These are phyloP conservation scores for Strobilomyces echinocephalus DNA, from an alignment of 768 basidiomycete genomes.

Conservation along the genomic window DNA sequence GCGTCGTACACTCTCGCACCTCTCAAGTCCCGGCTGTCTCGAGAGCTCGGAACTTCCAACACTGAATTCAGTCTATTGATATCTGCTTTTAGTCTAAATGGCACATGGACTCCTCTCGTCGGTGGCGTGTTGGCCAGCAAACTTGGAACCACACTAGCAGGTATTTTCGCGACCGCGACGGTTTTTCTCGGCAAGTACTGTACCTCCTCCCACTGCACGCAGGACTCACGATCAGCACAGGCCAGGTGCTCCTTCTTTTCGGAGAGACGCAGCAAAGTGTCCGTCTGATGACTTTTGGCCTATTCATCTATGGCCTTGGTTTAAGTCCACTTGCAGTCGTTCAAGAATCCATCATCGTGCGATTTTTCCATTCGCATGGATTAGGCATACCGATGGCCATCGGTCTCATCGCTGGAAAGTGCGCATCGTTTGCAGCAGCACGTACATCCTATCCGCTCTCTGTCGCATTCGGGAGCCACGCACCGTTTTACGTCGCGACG, in stretches of 20 bases:
- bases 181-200: conserved; percentile 52
- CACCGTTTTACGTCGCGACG: conserved; percentile 71
- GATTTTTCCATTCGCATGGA: conserved; percentile 73
- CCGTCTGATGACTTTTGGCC: conserved; percentile 67
- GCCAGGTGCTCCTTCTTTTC: conserved; percentile 61
- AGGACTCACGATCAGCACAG: conserved; percentile 29
- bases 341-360: conserved; percentile 81
- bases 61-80: conserved; percentile 75
- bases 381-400: conserved; percentile 74
- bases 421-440: conserved; percentile 70
- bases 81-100: conserved; percentile 72
- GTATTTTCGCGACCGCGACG: conserved; percentile 70
- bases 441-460: conserved; percentile 75
- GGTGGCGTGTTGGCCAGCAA: conserved; percentile 67
- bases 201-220: background rate
- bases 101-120: conserved; percentile 72
- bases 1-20: conserved; percentile 74
- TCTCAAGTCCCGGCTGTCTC: conserved; percentile 62
- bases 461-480: conserved; percentile 58
- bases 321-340: conserved; percentile 77
- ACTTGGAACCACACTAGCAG: conserved; percentile 66
- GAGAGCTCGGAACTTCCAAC: conserved; percentile 71
- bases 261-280: conserved; percentile 60
- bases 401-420: conserved; percentile 80
- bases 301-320: conserved; percentile 78